Evolutionary conservation across 495 filamentous ascomycete species (phyloP), one percentile per base, ranked within the genome.

Genomic region (Bacidia gigantensis): DNA sequence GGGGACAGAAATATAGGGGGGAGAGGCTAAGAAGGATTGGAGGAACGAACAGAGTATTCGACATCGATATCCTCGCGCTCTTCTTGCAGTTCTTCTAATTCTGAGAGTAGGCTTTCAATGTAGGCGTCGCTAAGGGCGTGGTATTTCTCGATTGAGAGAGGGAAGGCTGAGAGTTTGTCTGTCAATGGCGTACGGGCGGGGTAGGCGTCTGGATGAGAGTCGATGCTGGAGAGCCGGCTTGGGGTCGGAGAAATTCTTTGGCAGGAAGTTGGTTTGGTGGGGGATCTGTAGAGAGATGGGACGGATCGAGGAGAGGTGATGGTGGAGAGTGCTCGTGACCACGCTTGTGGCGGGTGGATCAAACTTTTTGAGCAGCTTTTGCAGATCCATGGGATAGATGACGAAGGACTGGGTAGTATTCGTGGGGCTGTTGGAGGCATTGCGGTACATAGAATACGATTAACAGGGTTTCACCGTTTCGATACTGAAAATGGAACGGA

Each of bases 11-110:
- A n/a, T n/a, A n/a, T 14, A 24, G 23, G 43, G 46, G 41, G 38
- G 42, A 17, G 55, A 50, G n/a, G 10, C 42, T 63, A 69, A 42
- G 65, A 78, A 69, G 46, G n/a, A n/a, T n/a, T n/a, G n/a, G n/a
- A n/a, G n/a, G n/a, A n/a, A n/a, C n/a, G n/a, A n/a, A n/a, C n/a
- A n/a, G 64, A 69, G 55, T 77, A 83, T 61, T 84, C 81, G 7
- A 71, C 70, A 48, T 78, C 76, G n/a, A 77, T 58, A 32, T 76
- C 73, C 0, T 66, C 64, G 0, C 71, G 63, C 14, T 72, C 68
- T 51, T 75, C 70, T 41, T 71, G 67, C 14, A 65, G 46, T 23
- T 59, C 62, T 61, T 79, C 76, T 2, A 79, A 55, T 40, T 70
- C 65, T 1, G 32, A 48, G 42, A 74, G 60, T 9, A 79, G 63